phyloP scores from a whole-genome alignment of 2,329 filamentous ascomycete genomes.

The Fusarium xyrophilum region DNA sequence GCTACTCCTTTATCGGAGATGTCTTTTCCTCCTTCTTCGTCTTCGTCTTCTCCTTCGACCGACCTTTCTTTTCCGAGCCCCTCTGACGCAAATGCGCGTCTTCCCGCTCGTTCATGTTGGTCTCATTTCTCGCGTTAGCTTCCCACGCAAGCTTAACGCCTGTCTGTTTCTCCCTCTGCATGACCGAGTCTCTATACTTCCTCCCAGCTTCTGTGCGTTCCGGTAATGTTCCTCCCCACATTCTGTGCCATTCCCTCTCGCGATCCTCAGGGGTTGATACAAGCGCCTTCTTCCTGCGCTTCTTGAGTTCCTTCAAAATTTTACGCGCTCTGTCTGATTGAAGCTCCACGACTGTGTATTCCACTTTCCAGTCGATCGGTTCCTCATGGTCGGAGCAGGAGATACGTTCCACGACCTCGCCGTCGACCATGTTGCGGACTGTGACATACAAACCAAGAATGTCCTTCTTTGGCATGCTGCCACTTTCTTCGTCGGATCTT shows the following conservation, averaged over 20 bases:
- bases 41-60: not conserved
- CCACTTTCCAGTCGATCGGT: constrained; percentile 68
- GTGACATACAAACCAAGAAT: constrained; percentile 73
- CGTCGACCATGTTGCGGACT: constrained; percentile 76
- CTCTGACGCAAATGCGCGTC: not conserved
- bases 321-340: constrained; percentile 50
- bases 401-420: constrained; percentile 67
- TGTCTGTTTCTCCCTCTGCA: constrained; percentile 56
- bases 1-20: not conserved
- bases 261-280: constrained; percentile 51
- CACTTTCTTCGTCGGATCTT: not conserved
- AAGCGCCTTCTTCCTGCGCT: constrained; percentile 60
- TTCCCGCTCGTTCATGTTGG: not conserved
- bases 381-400: not conserved
- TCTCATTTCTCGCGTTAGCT: not conserved
- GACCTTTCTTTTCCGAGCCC: not conserved
- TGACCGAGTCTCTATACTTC: constrained; percentile 62
- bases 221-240: constrained; percentile 54
- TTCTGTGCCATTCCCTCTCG: constrained; percentile 53
- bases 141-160: constrained; percentile 57
- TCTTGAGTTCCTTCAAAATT: constrained; percentile 64
- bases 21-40: not conserved
- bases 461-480: not conserved
- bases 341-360: constrained; percentile 78
- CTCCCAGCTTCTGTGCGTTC: constrained; percentile 61